Evolutionary conservation across 78 protist genomes (phyloP).

Genomic region (Pigoraptor vietnamica): DNA sequence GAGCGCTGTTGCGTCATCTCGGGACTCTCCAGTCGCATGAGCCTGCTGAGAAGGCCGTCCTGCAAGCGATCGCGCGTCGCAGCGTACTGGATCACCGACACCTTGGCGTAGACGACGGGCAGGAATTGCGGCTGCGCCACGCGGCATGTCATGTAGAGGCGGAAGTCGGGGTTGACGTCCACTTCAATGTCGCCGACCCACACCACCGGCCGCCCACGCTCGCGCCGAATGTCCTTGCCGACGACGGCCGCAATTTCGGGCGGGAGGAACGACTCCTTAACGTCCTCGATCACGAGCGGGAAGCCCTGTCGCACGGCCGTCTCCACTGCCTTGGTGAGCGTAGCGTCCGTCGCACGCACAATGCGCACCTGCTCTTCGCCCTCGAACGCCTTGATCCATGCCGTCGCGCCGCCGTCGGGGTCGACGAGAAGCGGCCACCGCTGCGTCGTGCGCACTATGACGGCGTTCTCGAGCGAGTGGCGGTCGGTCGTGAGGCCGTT

Average conservation of each 20-base stretch:
- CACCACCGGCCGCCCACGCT: conserved; percentile 54
- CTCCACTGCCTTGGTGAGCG: conserved; percentile 47
- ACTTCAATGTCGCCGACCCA: conserved; percentile 60
- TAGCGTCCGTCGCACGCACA: conserved; percentile 42
- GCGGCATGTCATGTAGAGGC: conserved; percentile 73
- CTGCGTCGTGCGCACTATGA: conserved; percentile 29
- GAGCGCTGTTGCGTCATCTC: conserved; percentile 46
- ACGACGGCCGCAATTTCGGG: conserved; percentile 62
- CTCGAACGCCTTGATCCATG: conserved; percentile 68
- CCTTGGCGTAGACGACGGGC: conserved; percentile 71
- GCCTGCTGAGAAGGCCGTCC: conserved; percentile 69
- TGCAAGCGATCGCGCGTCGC: conserved; percentile 63
- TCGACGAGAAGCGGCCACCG: conserved; percentile 83
- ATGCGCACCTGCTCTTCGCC: conserved; percentile 12
- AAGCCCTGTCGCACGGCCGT: conserved; percentile 46
- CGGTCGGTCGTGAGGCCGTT: conserved; percentile 65
- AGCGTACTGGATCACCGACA: conserved; percentile 72
- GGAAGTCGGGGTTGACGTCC: conserved; percentile 51
- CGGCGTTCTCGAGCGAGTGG: conserved; percentile 56
- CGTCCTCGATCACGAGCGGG: conserved; percentile 75
- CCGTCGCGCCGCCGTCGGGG: conserved; percentile 78
- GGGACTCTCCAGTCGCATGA: conserved; percentile 50
- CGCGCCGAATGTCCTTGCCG: conserved; percentile 34
- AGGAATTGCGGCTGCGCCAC: conserved; percentile 66
- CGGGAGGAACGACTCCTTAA: conserved; percentile 64